A percentile compares a stretch with the other conserved stretches of the same genome.
These are phyloP conservation scores for Tilletia walkeri DNA, from an alignment of 1,284 basidiomycete species.

Conservation along the genomic window DNA sequence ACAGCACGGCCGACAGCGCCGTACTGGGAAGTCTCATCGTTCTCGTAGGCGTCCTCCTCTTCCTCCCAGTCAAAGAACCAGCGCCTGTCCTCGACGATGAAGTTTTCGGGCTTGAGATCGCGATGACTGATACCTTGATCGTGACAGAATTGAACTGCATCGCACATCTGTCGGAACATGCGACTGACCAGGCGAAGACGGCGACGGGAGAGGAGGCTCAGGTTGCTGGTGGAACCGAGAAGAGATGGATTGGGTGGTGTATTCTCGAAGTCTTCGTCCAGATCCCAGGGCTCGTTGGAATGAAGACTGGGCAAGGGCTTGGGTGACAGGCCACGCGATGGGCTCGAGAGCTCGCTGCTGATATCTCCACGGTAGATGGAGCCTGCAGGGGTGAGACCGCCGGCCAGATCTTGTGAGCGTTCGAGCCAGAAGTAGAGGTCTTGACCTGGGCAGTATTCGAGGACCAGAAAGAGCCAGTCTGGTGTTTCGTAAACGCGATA, in stretches of 20 bases:
- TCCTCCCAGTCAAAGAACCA: conserved; percentile 21
- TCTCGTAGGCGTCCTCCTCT: conserved; percentile 23
- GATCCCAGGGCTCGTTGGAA: background rate
- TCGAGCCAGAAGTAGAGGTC: conserved; percentile 90
- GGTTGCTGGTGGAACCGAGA: conserved; percentile 71
- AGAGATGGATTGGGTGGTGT: conserved; percentile 85
- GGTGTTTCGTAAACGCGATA: conserved; percentile 68
- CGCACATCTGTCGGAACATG: conserved; percentile 98
- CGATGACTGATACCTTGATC: conserved; percentile 87
- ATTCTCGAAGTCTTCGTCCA: conserved; percentile 28
- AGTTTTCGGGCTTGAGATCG: conserved; percentile 84
- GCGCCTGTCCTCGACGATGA: conserved; percentile 57
- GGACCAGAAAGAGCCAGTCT: conserved; percentile 74
- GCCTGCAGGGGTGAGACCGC: conserved; percentile 7
- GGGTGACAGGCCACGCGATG: conserved; percentile 1
- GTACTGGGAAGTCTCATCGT: conserved; percentile 2
- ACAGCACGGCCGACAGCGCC: background rate
- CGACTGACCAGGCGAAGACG: conserved; percentile 86
- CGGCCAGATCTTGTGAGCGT: conserved; percentile 53
- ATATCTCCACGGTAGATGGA: background rate
- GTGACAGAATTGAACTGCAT: conserved; percentile 94
- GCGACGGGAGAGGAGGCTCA: conserved; percentile 77
- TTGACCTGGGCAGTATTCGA: conserved; percentile 93
- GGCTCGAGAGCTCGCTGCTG: conserved; percentile 3
- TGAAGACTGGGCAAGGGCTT: conserved; percentile 6